These are phyloP conservation scores for Physocladia obscura DNA, from an alignment of 192 early-diverging fungal species.

Conservation along the genomic window DNA sequence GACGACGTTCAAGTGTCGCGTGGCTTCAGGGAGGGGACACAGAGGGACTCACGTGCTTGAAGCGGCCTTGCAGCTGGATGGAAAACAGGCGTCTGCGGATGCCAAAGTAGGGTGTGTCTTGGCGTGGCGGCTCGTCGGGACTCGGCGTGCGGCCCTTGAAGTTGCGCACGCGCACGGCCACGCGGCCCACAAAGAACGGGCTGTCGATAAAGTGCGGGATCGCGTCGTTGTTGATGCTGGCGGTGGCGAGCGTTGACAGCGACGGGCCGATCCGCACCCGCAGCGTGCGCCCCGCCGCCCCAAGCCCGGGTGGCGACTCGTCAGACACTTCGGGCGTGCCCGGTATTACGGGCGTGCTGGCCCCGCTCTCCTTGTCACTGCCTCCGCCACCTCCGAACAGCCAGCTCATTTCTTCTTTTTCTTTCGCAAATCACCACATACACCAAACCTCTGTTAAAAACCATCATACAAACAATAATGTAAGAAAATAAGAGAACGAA, in stretches of 20 bases:
- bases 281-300: conserved; percentile 36
- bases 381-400: background rate
- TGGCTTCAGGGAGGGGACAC: background rate
- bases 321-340: conserved; percentile 31
- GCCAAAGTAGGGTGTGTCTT: conserved; percentile 58
- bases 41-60: conserved; percentile 56
- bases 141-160: conserved; percentile 57
- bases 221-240: conserved; percentile 63
- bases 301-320: conserved; percentile 39
- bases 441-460: background rate
- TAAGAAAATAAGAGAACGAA: background rate
- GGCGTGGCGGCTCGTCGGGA: conserved; percentile 22
- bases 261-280: conserved; percentile 50
- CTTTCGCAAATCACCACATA: background rate
- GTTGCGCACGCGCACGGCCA: conserved; percentile 69
- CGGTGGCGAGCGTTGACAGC: conserved; percentile 35
- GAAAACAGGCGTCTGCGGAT: conserved; percentile 62
- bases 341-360: background rate
- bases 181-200: conserved; percentile 59
- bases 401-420: background rate
- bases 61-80: conserved; percentile 71
- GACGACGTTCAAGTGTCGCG: background rate
- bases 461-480: background rate
- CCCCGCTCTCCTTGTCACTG: background rate
- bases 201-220: conserved; percentile 65